Evolutionary conservation across 2,329 filamentous ascomycete species (phyloP), one percentile per base, ranked within the genome.

Genomic region (Aspergillus pseudoterreus): DNA sequence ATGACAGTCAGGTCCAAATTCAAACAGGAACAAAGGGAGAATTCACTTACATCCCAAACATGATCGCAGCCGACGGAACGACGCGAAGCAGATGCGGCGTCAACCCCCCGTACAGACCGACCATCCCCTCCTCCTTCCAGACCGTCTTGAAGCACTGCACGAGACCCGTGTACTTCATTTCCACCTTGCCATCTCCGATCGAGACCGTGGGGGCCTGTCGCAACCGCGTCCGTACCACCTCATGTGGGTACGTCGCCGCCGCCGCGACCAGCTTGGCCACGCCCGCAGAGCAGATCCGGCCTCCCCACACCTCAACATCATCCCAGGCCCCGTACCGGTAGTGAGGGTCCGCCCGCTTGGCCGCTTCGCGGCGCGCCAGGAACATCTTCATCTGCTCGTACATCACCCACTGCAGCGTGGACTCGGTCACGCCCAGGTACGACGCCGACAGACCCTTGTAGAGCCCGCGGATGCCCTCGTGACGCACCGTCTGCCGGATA

Each of bases 401-500:
- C 30, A 69, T 57, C 9, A 65, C 66, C 42, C 71, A 43, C 47
- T 71, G 69, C 38, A 71, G 51, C 2, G 66, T 67, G 10, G 67
- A 71, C 56, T 72, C 69, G 14, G 66, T 63, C 0, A 63, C 63
- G 9, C 69, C 69, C 4, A 71, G 54, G 48, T 70, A 71, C 45
- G 67, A 96, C 17, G 92, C 92, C 0, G 90, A 90, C 47, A 96
- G 76, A 6, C 92, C 92, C 68, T 91, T 82, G 69, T 96, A 96
- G 78, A 96, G 82, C 52, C 92, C 92, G 47, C 84, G 81, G 39
- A 96, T 66, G 2, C 92, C 92, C 71, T 96, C 92, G 62, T 95
- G 84, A 47, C 76, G 79, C 82, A 90, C 87, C 54, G 96, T 96
- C 14, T 90, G 84, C 44, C 78, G 82, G 33, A 64, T 50, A 30